Base-by-base conservation (phyloP, 2,329 filamentous ascomycete genomes). In the Colletotrichum sp. region DNA sequence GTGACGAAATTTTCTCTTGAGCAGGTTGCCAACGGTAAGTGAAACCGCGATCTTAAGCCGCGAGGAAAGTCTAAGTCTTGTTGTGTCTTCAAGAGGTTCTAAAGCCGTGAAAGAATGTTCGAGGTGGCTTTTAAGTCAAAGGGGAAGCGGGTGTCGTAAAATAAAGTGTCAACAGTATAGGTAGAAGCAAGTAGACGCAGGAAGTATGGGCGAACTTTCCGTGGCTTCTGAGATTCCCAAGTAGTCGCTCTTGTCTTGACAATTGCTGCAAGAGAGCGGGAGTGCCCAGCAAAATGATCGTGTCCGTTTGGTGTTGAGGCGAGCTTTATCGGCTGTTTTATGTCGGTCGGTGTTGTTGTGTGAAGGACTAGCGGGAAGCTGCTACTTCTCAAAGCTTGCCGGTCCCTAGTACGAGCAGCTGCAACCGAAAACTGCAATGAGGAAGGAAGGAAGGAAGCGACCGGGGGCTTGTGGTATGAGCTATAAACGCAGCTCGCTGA, bases 121-220 rank as follows among this genome's bases (percentile, higher is more conserved):
- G 10, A 49, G 44, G 10, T 8, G 10, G 1, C 44, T 21, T 0
- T 49, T 21, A 1, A 49, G 44, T 49, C 3, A 6, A 2, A 8
- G n/a, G 1, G 2, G 1, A 49, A 21, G 6, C 0, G 44, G 7
- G 18, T 2, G n/a, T 13, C 6, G 6, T 49, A 4, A 21, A 1
- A 49, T 21, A 4, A 3, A 21, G n/a, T 2, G 44, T 3, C 44
- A 21, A 13, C 0, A 5, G 6, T 0, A 3, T 21, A 3, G 10
- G 6, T 21, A 21, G 44, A 49, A 49, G n/a, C 6, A 49, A 21
- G 39, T 44, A 44, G 2, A n/a, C 8, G 2, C 39, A 2, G 2
- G 39, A 6, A 3, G 39, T 10, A 9, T 9, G 8, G 8, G 16
- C 5, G 39, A 49, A 4, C 44, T 13, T 49, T 6, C 18, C 44